A percentile compares a stretch with the other conserved stretches of the same genome.
phyloP scores from a whole-genome alignment of 805 yeast genomes.

The Metschnikowia vanudenii region DNA sequence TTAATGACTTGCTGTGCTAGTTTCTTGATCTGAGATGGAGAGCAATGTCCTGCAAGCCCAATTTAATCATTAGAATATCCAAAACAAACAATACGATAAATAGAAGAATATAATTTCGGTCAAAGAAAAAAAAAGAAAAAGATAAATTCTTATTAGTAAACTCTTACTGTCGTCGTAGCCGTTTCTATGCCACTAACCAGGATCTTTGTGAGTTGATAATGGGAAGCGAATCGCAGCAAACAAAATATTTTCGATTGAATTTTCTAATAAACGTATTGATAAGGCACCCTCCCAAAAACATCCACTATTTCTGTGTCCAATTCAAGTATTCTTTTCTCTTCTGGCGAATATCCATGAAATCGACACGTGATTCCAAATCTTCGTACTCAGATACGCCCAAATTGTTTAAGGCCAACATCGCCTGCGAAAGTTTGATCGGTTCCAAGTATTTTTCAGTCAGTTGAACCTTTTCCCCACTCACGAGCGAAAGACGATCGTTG shows the following conservation, averaged over 20 bases:
- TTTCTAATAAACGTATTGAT: not conserved
- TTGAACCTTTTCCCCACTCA: constrained; percentile 27
- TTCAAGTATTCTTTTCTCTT: constrained; percentile 45
- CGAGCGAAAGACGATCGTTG: constrained; percentile 8
- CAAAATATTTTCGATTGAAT: too few species aligned
- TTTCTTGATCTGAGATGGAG: not conserved
- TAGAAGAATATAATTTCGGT: not conserved
- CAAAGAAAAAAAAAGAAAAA: too few species aligned
- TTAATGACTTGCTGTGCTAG: not conserved
- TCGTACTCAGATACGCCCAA: constrained; percentile 49
- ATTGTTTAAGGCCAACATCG: constrained; percentile 47
- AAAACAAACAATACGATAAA: not conserved
- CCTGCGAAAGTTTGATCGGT: constrained; percentile 47
- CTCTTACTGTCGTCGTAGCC: too few species aligned
- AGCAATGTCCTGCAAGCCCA: too few species aligned
- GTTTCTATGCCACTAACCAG: too few species aligned
- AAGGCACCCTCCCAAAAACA: not conserved
- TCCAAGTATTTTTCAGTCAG: constrained; percentile 37
- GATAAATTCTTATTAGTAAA: too few species aligned
- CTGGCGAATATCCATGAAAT: constrained; percentile 47
- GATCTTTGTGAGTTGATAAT: too few species aligned
- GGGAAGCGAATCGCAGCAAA: too few species aligned
- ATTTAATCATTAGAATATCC: not conserved
- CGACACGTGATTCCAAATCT: constrained; percentile 48
- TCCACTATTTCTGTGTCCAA: constrained; percentile 24